Evolutionary conservation across 2,329 filamentous ascomycete species (phyloP), one percentile per base, ranked within the genome.

Genomic region (Magnaporthiopsis incrustans): DNA sequence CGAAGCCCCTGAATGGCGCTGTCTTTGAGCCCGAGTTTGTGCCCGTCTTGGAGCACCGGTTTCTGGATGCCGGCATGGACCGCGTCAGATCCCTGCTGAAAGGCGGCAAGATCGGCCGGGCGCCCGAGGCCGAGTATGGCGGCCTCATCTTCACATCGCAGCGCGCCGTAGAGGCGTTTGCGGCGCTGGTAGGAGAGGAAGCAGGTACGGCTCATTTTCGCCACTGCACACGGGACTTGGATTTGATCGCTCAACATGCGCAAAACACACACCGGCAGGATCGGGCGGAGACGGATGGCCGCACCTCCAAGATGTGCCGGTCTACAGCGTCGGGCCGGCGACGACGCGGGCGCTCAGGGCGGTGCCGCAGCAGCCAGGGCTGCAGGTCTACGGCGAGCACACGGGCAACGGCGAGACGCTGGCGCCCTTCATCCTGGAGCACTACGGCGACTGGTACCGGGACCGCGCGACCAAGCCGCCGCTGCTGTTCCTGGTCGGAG

Each of bases 121-220:
- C 66, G n/a, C 57, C 70, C 0, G 75, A 72, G 2, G 73, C 74
- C 57, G 69, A 76, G 18, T 94, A 91, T 71, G 89, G 90, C 6
- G 91, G 89, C n/a, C 77, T 94, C 65, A 87, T 95, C 61, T 94
- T 95, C 72, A 95, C 91, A 1, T 93, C 89, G 10, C 91, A 95
- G 73, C 83, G 91, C 61, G 90, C 91, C 1, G 91, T 95, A 2
- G 91, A 95, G 73, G 90, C 89, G 0, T 92, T 95, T 70, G 77
- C 84, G 4, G 78, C 82, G 59, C 76, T 91, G 11, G 81, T 92
- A 0, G 76, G 82, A 18, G 82, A 85, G 38, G 78, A 84, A 30
- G 76, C 77, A 71, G 76, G 75, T 75, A 67, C 65, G 72, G 68
- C 70, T 32, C 4, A 10, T 22, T 53, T 14, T 15, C 44, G n/a